These are phyloP conservation scores for Boletus smithii DNA, from an alignment of 1,284 basidiomycete genomes.

Conservation along the genomic window DNA sequence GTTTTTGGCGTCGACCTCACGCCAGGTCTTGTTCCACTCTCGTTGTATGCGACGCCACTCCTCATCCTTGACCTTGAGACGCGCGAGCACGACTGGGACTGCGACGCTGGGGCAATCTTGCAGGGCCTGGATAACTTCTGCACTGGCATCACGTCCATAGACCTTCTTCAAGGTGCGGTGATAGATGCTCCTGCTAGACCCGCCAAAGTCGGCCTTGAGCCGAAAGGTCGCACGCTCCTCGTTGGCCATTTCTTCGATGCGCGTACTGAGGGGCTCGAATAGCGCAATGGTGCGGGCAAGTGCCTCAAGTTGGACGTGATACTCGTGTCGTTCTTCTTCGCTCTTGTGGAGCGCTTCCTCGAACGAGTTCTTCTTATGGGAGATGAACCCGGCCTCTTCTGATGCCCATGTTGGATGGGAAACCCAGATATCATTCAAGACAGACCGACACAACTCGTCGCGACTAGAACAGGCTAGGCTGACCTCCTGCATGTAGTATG, in stretches of 20 bases:
- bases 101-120: slow-evolving; percentile 91
- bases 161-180: slow-evolving; percentile 94
- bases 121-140: slow-evolving; percentile 86
- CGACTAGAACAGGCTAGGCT: slow-evolving; percentile 90
- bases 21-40: slow-evolving; percentile 97
- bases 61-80: slow-evolving; percentile 93
- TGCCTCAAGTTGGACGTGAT: slow-evolving; percentile 94
- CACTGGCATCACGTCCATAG: slow-evolving; percentile 81
- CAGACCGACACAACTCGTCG: slow-evolving; percentile 93
- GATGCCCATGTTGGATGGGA: slow-evolving; percentile 98
- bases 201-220: slow-evolving; percentile 87
- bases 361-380: slow-evolving; percentile 96
- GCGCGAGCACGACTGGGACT: slow-evolving; percentile 87
- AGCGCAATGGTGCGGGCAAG: slow-evolving; percentile 89
- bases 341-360: slow-evolving; percentile 96
- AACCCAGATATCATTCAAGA: slow-evolving; percentile 95
- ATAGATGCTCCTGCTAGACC: slow-evolving; percentile 85
- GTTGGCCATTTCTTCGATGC: slow-evolving; percentile 86
- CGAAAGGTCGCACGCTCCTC: slow-evolving; percentile 86
- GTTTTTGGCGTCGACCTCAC: slow-evolving; percentile 95
- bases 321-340: slow-evolving; percentile 98
- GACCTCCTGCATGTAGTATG: slow-evolving; percentile 62
- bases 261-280: slow-evolving; percentile 84
- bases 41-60: slow-evolving; percentile 95
- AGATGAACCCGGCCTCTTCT: slow-evolving; percentile 90